These are phyloP conservation scores for Paramecium bursaria DNA, from an alignment of 73 alveolate species.

Conservation along the genomic window DNA sequence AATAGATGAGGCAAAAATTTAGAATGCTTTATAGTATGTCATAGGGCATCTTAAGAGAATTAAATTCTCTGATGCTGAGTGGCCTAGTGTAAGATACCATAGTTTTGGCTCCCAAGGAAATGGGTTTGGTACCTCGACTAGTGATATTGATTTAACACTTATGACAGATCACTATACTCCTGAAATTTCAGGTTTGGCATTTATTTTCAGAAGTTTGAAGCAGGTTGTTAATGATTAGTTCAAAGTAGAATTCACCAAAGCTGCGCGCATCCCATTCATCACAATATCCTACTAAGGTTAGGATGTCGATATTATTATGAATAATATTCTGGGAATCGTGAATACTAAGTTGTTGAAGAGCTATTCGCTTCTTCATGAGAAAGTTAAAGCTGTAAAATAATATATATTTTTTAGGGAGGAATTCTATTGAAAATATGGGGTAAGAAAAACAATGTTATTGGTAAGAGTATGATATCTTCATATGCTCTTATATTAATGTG, in stretches of 20 bases:
- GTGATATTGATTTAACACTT: conserved; percentile 25
- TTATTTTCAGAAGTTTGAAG: too few relatives aligned
- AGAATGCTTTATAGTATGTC: too few relatives aligned
- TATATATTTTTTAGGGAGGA: too few relatives aligned
- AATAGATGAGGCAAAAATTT: too few relatives aligned
- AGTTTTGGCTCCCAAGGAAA: conserved; percentile 14
- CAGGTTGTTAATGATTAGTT: too few relatives aligned
- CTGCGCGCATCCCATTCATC: background rate
- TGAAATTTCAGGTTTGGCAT: background rate
- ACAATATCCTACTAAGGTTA: background rate
- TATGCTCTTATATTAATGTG: conserved; percentile 21
- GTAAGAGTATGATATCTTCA: background rate
- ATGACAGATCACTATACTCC: background rate
- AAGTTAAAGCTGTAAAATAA: background rate
- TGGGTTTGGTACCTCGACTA: conserved; percentile 5
- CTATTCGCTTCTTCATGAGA: conserved; percentile 1
- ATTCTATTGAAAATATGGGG: conserved; percentile 30
- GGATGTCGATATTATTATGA: background rate
- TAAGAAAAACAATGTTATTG: background rate
- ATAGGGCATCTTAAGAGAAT: too few relatives aligned
- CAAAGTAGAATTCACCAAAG: too few relatives aligned
- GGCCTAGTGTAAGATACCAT: too few relatives aligned
- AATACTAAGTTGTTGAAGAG: conserved; percentile 7
- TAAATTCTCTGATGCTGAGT: too few relatives aligned
- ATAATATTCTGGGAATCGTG: conserved; percentile 37